A percentile compares a stretch with the other conserved stretches of the same genome.
Evolutionary conservation across 2,329 filamentous ascomycete species (phyloP).

Genomic region (Xylariaceae sp.): DNA sequence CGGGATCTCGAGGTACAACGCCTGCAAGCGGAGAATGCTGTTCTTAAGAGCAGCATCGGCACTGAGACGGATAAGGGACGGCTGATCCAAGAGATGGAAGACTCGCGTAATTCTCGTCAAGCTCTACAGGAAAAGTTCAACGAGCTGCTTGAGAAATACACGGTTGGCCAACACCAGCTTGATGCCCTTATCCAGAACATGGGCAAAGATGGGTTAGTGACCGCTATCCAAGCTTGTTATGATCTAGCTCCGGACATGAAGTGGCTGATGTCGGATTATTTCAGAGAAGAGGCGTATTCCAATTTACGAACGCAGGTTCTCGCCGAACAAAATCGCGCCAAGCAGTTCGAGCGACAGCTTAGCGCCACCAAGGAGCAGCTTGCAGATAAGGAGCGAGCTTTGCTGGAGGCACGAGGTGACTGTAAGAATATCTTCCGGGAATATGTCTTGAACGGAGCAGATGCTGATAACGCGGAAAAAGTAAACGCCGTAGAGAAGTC

Average conservation of each 20-base stretch:
- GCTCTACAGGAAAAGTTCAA: conserved; percentile 58
- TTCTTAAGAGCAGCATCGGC: conserved; percentile 58
- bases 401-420: conserved; percentile 55
- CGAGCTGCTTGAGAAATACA: conserved; percentile 61
- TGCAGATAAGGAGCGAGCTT: conserved; percentile 58
- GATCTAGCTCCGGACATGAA: conserved; percentile 38
- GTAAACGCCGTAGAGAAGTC: conserved; percentile 58
- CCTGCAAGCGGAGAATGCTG: conserved; percentile 63
- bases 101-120: conserved; percentile 53
- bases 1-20: conserved; percentile 57
- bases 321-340: conserved; percentile 52
- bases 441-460: conserved; percentile 16
- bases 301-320: conserved; percentile 54
- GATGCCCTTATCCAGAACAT: conserved; percentile 55
- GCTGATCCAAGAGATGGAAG: conserved; percentile 59
- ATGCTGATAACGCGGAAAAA: conserved; percentile 37
- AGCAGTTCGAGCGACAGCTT: conserved; percentile 48
- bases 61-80: conserved; percentile 57
- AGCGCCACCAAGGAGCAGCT: conserved; percentile 46
- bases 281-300: conserved; percentile 56
- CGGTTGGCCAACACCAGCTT: conserved; percentile 60
- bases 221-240: conserved; percentile 39
- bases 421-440: conserved; percentile 44
- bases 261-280: conserved; percentile 49
- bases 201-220: conserved; percentile 59